Evolutionary conservation across 106 monocot species (phyloP).

Genomic region (Posidonia australis): DNA sequence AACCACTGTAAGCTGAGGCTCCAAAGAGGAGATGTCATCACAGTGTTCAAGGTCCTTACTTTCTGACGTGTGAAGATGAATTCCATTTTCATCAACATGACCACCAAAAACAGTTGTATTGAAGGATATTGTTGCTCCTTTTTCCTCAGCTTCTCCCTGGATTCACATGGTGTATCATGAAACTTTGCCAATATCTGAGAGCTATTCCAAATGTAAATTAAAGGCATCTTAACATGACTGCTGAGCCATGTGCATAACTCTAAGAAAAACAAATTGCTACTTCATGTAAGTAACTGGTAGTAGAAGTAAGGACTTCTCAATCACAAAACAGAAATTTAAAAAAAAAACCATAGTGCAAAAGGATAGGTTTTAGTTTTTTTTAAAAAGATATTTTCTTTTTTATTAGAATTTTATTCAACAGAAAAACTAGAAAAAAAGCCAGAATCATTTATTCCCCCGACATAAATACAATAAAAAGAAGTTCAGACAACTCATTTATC

Average conservation of each 20-base stretch:
- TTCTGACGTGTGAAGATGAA: constrained; percentile 63
- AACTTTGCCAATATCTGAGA: not conserved
- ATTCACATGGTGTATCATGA: constrained; percentile 3
- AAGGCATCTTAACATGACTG: too few relatives aligned
- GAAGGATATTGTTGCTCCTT: constrained; percentile 50
- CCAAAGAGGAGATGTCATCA: constrained; percentile 13
- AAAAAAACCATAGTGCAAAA: too few relatives aligned
- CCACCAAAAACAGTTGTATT: constrained; percentile 71
- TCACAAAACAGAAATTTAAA: too few relatives aligned
- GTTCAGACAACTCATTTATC: not conserved
- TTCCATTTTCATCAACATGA: constrained; percentile 34
- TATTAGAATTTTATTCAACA: not conserved
- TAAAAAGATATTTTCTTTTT: too few relatives aligned
- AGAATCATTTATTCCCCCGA: not conserved
- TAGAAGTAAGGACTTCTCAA: too few relatives aligned
- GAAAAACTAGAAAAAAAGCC: not conserved
- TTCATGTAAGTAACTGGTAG: too few relatives aligned
- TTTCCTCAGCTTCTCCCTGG: constrained; percentile 85
- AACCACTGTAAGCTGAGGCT: constrained; percentile 49
- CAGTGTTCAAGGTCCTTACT: constrained; percentile 41
- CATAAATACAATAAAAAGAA: not conserved
- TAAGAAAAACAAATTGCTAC: too few relatives aligned
- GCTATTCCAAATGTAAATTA: too few relatives aligned
- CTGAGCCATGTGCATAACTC: too few relatives aligned
- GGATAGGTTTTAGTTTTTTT: too few relatives aligned